phyloP scores from a whole-genome alignment of 148 eudicot genomes.

The Persicaria maculosa region DNA sequence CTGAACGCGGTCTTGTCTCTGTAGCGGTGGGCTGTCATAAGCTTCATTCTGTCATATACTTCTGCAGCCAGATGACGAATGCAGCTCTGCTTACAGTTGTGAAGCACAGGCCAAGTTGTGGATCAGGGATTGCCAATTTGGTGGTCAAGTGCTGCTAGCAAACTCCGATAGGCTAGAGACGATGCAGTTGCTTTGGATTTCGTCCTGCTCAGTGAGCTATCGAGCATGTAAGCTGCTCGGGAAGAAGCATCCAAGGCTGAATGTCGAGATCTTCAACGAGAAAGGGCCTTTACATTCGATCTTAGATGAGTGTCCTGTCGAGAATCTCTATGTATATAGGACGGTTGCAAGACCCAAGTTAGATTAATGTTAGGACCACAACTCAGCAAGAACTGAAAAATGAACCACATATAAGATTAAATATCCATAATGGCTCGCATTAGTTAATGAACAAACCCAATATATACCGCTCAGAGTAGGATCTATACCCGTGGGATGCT shows the following conservation, averaged over 20 bases:
- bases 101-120: conserved; percentile 73
- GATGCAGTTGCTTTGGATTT: conserved; percentile 99
- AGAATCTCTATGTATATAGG: conserved; percentile 76
- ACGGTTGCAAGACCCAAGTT: conserved; percentile 68
- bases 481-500: too few relatives aligned
- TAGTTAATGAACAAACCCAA: too few relatives aligned
- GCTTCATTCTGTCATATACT: conserved; percentile 63
- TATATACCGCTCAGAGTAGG: too few relatives aligned
- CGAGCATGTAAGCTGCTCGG: conserved; percentile 77
- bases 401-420: too few relatives aligned
- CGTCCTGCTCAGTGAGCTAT: conserved; percentile 73
- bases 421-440: too few relatives aligned
- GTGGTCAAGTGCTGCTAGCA: conserved; percentile 65
- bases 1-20: conserved; percentile 81
- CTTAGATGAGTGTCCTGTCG: conserved; percentile 52
- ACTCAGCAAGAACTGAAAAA: background rate
- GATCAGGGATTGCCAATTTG: conserved; percentile 91
- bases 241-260: conserved; percentile 72
- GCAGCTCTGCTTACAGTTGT: conserved; percentile 66
- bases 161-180: conserved; percentile 86
- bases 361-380: conserved; percentile 41
- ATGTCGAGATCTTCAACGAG: conserved; percentile 88
- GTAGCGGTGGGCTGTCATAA: conserved; percentile 72
- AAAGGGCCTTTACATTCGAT: conserved; percentile 44
- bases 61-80: conserved; percentile 83